Conservation (phyloP, 805 yeast species). For the Wickerhamiella azyma region DNA sequence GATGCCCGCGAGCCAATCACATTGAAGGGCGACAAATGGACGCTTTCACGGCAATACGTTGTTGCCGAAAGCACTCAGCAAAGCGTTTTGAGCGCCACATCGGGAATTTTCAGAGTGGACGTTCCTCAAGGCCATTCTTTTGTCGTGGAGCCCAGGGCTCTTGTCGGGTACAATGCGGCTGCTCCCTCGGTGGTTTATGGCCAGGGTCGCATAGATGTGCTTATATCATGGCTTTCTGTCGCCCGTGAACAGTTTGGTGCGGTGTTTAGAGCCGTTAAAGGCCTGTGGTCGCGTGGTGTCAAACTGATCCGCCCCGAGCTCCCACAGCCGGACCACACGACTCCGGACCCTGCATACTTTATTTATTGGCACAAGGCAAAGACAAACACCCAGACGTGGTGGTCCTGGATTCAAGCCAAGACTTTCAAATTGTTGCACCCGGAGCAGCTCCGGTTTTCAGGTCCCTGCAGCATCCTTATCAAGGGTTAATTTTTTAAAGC, state of each 20-base stretch:
- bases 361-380: constrained; percentile 5
- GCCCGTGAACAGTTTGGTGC: not conserved
- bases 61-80: not conserved
- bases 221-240: not conserved
- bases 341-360: constrained; percentile 1
- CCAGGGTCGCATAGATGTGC: constrained; percentile 4
- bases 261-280: not conserved
- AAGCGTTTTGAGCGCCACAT: constrained; percentile 2
- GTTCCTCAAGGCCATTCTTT: constrained; percentile 3
- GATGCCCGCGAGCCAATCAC: not conserved
- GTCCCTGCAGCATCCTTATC: constrained; percentile 3
- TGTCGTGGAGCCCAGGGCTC: not conserved
- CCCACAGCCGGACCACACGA: not conserved
- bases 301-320: not conserved
- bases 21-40: constrained; percentile 1
- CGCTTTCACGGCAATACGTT: not conserved
- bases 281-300: not conserved
- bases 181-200: not conserved
- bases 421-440: constrained; percentile 2
- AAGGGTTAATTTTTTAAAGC: not conserved
- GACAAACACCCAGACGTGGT: not conserved
- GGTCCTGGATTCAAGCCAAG: not conserved
- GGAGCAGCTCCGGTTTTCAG: constrained; percentile 1
- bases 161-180: constrained; percentile 6
- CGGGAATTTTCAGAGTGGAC: constrained; percentile 7